These are phyloP conservation scores for Nakazawaea wyomingensis DNA, from an alignment of 805 yeast genomes.

Conservation along the genomic window DNA sequence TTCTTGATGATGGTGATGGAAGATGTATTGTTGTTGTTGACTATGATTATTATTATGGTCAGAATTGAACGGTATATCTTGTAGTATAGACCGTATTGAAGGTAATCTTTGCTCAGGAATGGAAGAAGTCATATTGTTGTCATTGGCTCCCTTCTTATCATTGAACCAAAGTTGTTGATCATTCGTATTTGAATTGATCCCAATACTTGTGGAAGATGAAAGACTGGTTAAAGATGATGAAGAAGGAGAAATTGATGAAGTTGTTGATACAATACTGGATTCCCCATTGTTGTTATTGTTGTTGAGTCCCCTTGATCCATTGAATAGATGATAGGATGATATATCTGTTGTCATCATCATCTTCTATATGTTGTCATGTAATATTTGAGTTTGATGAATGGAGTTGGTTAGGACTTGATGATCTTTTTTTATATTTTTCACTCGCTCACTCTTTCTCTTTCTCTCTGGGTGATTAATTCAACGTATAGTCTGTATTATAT, in stretches of 20 bases:
- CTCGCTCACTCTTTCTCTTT: no score
- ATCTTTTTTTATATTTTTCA: no score
- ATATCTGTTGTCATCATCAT: constrained; percentile 2
- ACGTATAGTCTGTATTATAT: no score
- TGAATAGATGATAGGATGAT: constrained; percentile 4
- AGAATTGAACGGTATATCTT: constrained; percentile 3
- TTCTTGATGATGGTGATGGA: background rate
- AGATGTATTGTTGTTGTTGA: no score
- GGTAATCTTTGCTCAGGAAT: background rate
- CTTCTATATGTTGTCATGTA: background rate
- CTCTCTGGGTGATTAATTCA: no score
- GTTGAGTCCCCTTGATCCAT: background rate
- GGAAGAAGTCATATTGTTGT: background rate
- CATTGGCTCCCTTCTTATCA: background rate
- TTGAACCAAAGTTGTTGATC: no score
- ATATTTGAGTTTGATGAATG: no score
- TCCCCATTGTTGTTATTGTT: background rate
- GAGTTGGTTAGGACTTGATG: no score
- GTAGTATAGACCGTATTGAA: constrained; percentile 5
- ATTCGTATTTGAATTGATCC: no score
- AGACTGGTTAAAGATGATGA: no score
- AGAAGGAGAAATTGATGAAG: background rate
- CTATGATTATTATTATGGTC: background rate
- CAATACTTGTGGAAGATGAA: no score
- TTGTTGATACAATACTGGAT: background rate